Conservation (phyloP, 371 early-diverging fungal genomes). For the Mucor sp. region DNA sequence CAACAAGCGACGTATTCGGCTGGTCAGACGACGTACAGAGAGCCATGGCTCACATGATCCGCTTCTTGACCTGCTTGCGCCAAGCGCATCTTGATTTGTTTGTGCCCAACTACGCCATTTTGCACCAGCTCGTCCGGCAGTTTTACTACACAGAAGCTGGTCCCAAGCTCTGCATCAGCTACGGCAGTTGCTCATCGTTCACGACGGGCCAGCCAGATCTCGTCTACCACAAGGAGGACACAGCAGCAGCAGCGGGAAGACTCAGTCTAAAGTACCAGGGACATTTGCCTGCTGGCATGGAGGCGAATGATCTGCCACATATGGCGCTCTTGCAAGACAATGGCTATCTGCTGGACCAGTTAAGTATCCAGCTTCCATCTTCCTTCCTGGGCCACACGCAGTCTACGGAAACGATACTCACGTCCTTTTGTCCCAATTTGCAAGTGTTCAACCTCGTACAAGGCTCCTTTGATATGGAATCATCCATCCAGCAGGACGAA, state of each 20-base stretch:
- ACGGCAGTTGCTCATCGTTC: constrained; percentile 1
- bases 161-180: not conserved
- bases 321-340: not conserved
- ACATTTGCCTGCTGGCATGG: not conserved
- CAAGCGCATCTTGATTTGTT: not conserved
- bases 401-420: not conserved
- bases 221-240: not conserved
- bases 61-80: not conserved
- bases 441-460: not conserved
- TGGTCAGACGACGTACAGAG: not conserved
- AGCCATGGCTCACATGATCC: not conserved
- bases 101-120: not conserved
- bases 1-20: not conserved
- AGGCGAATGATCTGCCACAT: not conserved
- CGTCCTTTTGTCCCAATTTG: not conserved
- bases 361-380: not conserved
- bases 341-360: not conserved
- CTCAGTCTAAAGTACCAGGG: not conserved
- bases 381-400: not conserved
- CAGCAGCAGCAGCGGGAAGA: not conserved
- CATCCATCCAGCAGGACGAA: not conserved
- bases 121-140: not conserved
- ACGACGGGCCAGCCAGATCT: not conserved
- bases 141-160: not conserved
- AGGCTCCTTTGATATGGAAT: not conserved